A percentile compares a stretch with the other conserved stretches of the same genome.
phyloP scores from a whole-genome alignment of 2,329 filamentous ascomycete genomes.

The Monosporascus sp. region DNA sequence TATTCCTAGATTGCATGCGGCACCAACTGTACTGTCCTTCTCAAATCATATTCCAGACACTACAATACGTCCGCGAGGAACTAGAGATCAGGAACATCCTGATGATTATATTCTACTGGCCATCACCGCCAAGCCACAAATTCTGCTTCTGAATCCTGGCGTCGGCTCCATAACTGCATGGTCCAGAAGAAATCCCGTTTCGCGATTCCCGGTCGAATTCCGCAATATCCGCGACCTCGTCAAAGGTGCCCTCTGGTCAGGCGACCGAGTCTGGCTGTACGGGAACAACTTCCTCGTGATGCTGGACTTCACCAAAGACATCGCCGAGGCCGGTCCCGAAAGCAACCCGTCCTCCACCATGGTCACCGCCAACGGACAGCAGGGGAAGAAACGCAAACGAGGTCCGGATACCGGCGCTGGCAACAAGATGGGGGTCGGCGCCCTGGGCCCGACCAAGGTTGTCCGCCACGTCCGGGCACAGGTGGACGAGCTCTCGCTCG shows the following conservation, averaged over 20 bases:
- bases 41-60: constrained; percentile 39
- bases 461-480: constrained; percentile 15
- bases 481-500: constrained; percentile 17
- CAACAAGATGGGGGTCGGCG: constrained; percentile 43
- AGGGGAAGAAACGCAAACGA: constrained; percentile 51
- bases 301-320: constrained; percentile 75
- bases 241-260: constrained; percentile 82
- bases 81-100: not conserved
- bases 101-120: constrained; percentile 49
- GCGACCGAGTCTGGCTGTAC: constrained; percentile 77
- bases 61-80: not conserved
- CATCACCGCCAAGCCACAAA: constrained; percentile 52
- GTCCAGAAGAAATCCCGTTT: constrained; percentile 78
- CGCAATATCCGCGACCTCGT: constrained; percentile 70
- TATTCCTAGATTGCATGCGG: constrained; percentile 62
- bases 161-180: constrained; percentile 74
- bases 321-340: constrained; percentile 36
- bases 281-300: constrained; percentile 84
- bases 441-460: constrained; percentile 24
- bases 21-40: constrained; percentile 66
- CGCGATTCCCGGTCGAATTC: constrained; percentile 68
- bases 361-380: constrained; percentile 22
- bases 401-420: constrained; percentile 47
- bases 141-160: constrained; percentile 76
- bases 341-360: constrained; percentile 18